Evolutionary conservation across 306 rosid species (phyloP), one percentile per base, ranked within the genome.

Genomic region (Trifolium dubium): DNA sequence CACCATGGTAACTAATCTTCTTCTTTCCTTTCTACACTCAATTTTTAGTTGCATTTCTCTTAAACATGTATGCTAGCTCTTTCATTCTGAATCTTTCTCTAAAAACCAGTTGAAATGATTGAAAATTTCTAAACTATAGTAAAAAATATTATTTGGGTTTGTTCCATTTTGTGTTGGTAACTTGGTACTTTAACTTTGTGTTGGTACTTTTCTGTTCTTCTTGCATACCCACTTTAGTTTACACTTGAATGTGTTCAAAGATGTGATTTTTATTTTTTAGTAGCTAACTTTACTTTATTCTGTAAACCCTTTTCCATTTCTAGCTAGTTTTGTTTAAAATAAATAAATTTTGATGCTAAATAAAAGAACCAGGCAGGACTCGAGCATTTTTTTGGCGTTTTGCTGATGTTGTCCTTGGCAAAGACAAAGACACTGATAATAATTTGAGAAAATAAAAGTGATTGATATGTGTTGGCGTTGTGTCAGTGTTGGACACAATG

Each of bases 1-100:
- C 73, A 89, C 97, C 66, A 87, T 89, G 96, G 97, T 91, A 85
- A 72, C 5, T 90, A 84, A 46, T 41, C 5, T 3, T 19, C 10
- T 43, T 41, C 65, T 60, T 18, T 4, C 9, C 8, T 37, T 37
- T 37, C 40, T 37, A 7, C 40, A 37, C 10, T 37, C 40, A 1
- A 37, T 37, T 37, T 37, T 37, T 0, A 5, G 10, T 37, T 37
- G 40, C 40, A 37, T 37, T 37, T 37, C 40, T 37, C 10, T 37
- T 37, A 6, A 37, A 37, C 40, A 37, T 37, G 10, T 37, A 37
- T 37, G 40, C 40, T 37, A 37, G 2, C 9, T 37, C 10, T 7
- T 37, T 37, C 40, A 37, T 37, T 37, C 9, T 37, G 0, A 37
- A 35, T 35, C 39, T 35, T 49, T 53, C 59, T 18, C 13, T 53